Evolutionary conservation across 2,329 filamentous ascomycete species (phyloP), one percentile per base, ranked within the genome.

Genomic region (Hymenoscyphus linearis): DNA sequence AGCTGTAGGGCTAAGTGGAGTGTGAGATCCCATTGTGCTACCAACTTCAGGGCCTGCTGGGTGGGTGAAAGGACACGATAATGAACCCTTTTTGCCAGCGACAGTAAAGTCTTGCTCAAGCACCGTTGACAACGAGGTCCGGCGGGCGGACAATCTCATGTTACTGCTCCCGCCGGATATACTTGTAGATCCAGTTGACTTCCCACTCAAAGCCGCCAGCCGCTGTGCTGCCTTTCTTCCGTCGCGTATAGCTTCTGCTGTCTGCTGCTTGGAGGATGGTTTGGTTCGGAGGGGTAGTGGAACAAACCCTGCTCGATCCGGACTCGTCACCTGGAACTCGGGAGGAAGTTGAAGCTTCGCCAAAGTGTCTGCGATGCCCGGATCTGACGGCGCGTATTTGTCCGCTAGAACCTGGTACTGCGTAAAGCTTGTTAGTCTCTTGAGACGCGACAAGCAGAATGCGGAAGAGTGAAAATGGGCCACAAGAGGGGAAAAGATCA

Each of bases 61-160:
- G 47, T 54, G 60, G 36, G 84, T 87, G 74, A 96, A 96, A 0
- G 93, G 93, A 76, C 93, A 97, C 67, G 85, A 84, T 57, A 97
- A 78, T 65, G 83, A 84, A 68, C 92, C 90, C 69, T 89, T 90
- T 70, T 86, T 91, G 63, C 93, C 93, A 72, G 87, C 81, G 36
- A 93, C 89, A 18, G 93, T 97, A 70, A 96, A 97, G 75, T 97
- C 93, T 76, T 89, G 89, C 77, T 96, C 93, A 71, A 96, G 77
- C 40, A 85, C 80, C 56, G 83, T 86, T 58, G 85, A 86, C 73
- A 84, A 79, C 64, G 85, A 83, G 18, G 85, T 85, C 71, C 73
- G 73, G 55, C 76, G 72, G 57, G 74, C 69, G 63, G 77, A 78
- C 36, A 71, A 73, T 67, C 74, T 76, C 69, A 73, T 70, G 68